phyloP scores from a whole-genome alignment of 495 filamentous ascomycete species.

The Trichoderma erinaceum region DNA sequence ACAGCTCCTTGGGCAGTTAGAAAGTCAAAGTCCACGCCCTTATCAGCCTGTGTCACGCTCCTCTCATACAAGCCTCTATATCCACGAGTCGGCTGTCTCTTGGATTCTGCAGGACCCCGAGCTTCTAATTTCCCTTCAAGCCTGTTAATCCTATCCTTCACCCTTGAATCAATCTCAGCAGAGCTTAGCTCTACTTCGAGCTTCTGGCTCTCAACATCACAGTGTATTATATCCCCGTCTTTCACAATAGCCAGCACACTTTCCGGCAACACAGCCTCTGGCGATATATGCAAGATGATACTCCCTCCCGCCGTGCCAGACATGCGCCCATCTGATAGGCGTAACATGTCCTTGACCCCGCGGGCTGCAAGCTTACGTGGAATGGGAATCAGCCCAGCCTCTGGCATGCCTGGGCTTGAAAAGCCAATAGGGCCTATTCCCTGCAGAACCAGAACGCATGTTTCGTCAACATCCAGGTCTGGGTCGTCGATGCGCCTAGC shows the following conservation, averaged over 20 bases:
- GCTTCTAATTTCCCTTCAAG: background rate
- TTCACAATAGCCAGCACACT: conserved; percentile 55
- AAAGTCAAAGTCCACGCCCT: conserved; percentile 62
- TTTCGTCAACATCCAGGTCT: conserved; percentile 41
- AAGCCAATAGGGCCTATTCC: conserved; percentile 55
- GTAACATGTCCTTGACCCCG: conserved; percentile 61
- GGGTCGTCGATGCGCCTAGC: conserved; percentile 53
- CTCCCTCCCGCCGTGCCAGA: conserved; percentile 63
- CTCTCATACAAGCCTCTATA: conserved; percentile 61
- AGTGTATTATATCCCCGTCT: conserved; percentile 52
- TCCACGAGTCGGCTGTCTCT: conserved; percentile 39
- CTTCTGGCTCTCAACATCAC: conserved; percentile 41
- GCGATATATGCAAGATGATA: conserved; percentile 60
- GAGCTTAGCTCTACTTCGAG: conserved; percentile 45
- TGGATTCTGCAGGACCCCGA: conserved; percentile 15
- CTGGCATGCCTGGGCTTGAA: conserved; percentile 59
- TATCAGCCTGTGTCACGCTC: conserved; percentile 57
- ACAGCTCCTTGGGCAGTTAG: conserved; percentile 41
- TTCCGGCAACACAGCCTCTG: conserved; percentile 51
- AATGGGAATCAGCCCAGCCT: conserved; percentile 60
- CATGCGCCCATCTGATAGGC: conserved; percentile 62
- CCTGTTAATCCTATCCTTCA: conserved; percentile 30
- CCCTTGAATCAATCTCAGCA: conserved; percentile 39
- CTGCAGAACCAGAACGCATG: conserved; percentile 55
- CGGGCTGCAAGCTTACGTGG: conserved; percentile 52